Percentiles rank a stretch among this genome's conserved stretches.
Evolutionary conservation across 345 rosid genomes (phyloP).

Genomic region (Pistacia vera): DNA sequence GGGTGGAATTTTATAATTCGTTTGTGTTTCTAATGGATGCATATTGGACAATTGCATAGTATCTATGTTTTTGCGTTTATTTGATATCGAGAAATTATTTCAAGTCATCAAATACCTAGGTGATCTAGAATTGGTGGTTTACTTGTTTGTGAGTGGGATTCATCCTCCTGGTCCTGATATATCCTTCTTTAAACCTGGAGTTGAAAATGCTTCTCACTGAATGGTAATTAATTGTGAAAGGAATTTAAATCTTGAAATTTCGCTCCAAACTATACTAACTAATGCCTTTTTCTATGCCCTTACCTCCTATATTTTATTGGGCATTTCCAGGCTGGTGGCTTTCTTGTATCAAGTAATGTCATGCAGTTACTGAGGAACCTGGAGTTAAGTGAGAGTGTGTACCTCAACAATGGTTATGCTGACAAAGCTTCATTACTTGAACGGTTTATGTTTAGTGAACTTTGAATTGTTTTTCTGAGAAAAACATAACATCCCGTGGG

Average conservation of each 20-base stretch:
- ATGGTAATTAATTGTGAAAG: neutral
- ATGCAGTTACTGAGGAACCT: constrained; percentile 62
- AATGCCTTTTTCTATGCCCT: neutral
- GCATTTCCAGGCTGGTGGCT: constrained; percentile 70
- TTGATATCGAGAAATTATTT: neutral
- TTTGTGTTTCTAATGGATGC: neutral
- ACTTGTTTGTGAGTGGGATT: neutral
- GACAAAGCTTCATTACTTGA: constrained; percentile 76
- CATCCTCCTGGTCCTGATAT: neutral
- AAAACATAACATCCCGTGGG: constrained; percentile 22
- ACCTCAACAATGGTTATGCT: constrained; percentile 45
- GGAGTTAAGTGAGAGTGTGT: constrained; percentile 76
- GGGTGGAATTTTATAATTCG: neutral
- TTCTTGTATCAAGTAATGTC: constrained; percentile 80
- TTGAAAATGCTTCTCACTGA: neutral
- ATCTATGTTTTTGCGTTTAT: neutral
- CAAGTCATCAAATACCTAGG: neutral
- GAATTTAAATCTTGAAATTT: neutral
- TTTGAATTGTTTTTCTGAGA: constrained; percentile 24
- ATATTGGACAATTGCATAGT: neutral
- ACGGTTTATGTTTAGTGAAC: constrained; percentile 50
- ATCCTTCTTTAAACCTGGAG: neutral
- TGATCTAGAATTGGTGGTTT: neutral
- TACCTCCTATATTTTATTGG: constrained; percentile 9
- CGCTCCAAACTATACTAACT: neutral